Conservation (phyloP, 345 rosid species). For the Abelmoschus esculentus region DNA sequence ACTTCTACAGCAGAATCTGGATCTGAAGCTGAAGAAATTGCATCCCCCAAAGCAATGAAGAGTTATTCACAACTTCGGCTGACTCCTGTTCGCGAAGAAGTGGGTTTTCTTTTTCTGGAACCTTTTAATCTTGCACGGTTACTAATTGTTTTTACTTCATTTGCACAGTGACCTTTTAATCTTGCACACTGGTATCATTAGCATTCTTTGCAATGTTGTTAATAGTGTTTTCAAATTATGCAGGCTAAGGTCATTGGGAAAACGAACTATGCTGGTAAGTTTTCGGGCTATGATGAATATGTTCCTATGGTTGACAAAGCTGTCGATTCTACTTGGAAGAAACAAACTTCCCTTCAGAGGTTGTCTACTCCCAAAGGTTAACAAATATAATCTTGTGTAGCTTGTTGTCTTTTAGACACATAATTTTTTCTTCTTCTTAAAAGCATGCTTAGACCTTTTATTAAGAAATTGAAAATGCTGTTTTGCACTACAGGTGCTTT, state of each 20-base stretch:
- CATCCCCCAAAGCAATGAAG: slow-evolving; percentile 85
- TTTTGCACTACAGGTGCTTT: slow-evolving; percentile 35
- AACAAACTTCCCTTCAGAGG: slow-evolving; percentile 42
- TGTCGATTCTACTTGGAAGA: slow-evolving; percentile 85
- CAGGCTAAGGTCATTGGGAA: slow-evolving; percentile 71
- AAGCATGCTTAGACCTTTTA: neutral
- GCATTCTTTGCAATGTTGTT: neutral
- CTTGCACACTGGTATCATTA: neutral
- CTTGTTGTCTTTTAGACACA: neutral
- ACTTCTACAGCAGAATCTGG: slow-evolving; percentile 99
- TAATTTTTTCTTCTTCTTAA: neutral
- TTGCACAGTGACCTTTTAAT: no score
- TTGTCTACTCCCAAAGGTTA: slow-evolving; percentile 55
- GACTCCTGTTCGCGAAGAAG: slow-evolving; percentile 99
- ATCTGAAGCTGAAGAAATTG: slow-evolving; percentile 91
- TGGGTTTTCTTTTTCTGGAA: slow-evolving; percentile 19
- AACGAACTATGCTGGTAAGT: slow-evolving; percentile 49
- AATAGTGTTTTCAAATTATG: slow-evolving; percentile 13
- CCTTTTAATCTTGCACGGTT: neutral
- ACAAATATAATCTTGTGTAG: neutral
- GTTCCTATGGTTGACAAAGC: slow-evolving; percentile 98
- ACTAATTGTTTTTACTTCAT: neutral
- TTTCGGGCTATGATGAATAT: slow-evolving; percentile 93
- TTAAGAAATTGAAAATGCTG: slow-evolving; percentile 11
- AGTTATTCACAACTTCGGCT: slow-evolving; percentile 75